Evolutionary conservation across 2,329 filamentous ascomycete species (phyloP).

Genomic region (Orbilia javanica): DNA sequence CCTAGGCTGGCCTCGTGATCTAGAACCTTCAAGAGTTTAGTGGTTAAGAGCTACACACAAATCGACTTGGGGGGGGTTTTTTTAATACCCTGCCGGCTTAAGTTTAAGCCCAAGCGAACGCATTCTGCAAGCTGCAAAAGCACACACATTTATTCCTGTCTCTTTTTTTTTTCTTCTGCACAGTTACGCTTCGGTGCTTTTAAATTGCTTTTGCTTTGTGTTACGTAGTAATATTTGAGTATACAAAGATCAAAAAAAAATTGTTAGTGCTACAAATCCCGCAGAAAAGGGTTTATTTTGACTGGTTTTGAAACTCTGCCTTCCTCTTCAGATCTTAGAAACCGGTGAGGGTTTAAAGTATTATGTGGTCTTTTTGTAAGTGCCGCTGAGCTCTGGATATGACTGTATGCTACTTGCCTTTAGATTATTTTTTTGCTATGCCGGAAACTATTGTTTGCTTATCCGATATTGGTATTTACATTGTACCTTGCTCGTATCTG

Average conservation of each 20-base stretch:
- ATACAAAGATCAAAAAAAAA: slow-evolving; percentile 10
- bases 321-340: not conserved
- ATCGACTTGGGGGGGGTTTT: slow-evolving; percentile 12
- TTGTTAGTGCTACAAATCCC: slow-evolving; percentile 33
- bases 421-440: not conserved
- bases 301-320: not conserved
- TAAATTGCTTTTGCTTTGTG: slow-evolving; percentile 48
- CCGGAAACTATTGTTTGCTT: not conserved
- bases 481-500: slow-evolving; percentile 5
- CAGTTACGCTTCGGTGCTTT: slow-evolving; percentile 8
- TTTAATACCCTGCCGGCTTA: slow-evolving; percentile 7
- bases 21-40: slow-evolving; percentile 34
- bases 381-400: not conserved
- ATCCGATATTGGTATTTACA: not conserved
- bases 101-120: slow-evolving; percentile 34
- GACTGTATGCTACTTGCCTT: not conserved
- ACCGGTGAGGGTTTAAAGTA: not conserved
- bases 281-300: slow-evolving; percentile 15
- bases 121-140: slow-evolving; percentile 42
- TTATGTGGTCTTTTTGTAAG: slow-evolving; percentile 10
- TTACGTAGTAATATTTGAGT: slow-evolving; percentile 27
- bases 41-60: not conserved
- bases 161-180: not conserved
- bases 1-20: slow-evolving; percentile 48
- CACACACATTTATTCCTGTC: not conserved